Base-by-base conservation (phyloP, 345 rosid genomes). In the Salix udensis region DNA sequence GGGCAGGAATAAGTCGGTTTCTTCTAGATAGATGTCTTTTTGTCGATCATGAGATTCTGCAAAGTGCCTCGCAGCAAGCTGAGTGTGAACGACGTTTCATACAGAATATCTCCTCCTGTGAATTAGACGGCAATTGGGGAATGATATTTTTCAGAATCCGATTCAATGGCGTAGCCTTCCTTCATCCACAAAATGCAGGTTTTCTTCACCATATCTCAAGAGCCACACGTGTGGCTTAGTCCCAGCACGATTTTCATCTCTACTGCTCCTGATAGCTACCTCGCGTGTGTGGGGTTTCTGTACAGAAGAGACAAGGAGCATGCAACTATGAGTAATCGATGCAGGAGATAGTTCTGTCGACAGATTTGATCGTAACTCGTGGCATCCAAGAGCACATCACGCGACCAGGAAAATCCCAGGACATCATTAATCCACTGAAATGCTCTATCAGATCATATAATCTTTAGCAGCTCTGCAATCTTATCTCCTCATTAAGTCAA, bases 151-250 rank as follows among this genome's bases (percentile, higher is more conserved):
- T 12, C 10, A 67, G 87, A 79, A 84, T 84, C 87, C 8, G 81
- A 85, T 85, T 79, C 83, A 82, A 82, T 77, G 79, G 81, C 19
- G 73, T 44, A 60, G 67, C 75, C 24, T 31, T 31, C 75, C 24
- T 31, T 31, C 34, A 31, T 31, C 34, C 34, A 31, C 5, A 31
- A 31, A 31, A 31, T 31, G 28, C 64, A n/a, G 64, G 28, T 58
- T 23, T 58, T 23, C 64, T 10, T 58, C 2, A n/a, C 23, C 62
- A n/a, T n/a, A n/a, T 8, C 18, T 58, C 9, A 8, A 58, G 62
- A 58, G 23, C 28, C 62, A 58, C 23, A 10, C 28, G n/a, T 23
- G 13, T 72, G 75, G 19, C 24, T 37, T 7, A 23, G 12, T 30
- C 36, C 28, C 36, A 5, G 14, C 19, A 36, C 16, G 42, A 21